phyloP scores from a whole-genome alignment of 768 basidiomycete genomes.

The Podaxis pistillaris region DNA sequence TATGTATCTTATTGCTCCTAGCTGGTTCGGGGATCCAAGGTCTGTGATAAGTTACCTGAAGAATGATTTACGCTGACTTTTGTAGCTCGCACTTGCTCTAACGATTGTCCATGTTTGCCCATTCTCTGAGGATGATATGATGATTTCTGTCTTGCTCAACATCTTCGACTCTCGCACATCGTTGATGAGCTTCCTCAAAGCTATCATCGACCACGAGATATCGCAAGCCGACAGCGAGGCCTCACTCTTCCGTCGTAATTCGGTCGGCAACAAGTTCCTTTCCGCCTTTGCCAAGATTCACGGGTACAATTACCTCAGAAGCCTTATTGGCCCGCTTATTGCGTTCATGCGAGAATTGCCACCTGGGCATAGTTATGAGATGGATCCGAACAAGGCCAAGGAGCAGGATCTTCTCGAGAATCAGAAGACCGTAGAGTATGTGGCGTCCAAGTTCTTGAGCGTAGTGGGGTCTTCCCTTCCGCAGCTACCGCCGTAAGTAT shows the following conservation, averaged over 20 bases:
- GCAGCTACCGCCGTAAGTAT: conserved; percentile 69
- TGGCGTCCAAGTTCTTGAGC: conserved; percentile 73
- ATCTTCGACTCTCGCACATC: conserved; percentile 78
- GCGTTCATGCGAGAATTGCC: conserved; percentile 73
- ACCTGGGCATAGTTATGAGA: conserved; percentile 69
- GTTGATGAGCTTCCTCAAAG: conserved; percentile 72
- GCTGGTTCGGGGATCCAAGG: conserved; percentile 75
- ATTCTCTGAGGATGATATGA: conserved; percentile 73
- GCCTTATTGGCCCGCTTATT: conserved; percentile 74
- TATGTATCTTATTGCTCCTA: conserved; percentile 24
- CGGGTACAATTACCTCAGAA: conserved; percentile 89
- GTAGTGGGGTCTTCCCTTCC: conserved; percentile 71
- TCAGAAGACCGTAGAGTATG: conserved; percentile 64
- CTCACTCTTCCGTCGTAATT: conserved; percentile 85
- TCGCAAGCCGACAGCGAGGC: conserved; percentile 78
- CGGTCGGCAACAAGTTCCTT: conserved; percentile 82
- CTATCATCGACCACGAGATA: conserved; percentile 85
- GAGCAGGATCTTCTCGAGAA: conserved; percentile 68
- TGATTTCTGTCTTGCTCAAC: conserved; percentile 83
- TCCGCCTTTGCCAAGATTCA: conserved; percentile 87
- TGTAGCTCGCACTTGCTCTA: conserved; percentile 72
- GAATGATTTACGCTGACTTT: background rate
- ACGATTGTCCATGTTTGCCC: conserved; percentile 90
- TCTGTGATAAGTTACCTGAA: conserved; percentile 33
- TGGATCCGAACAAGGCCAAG: conserved; percentile 64